Evolutionary conservation across 2,329 filamentous ascomycete genomes (phyloP), one percentile per base, ranked within the genome.

Genomic region (Calonectria pseudoturangicola): DNA sequence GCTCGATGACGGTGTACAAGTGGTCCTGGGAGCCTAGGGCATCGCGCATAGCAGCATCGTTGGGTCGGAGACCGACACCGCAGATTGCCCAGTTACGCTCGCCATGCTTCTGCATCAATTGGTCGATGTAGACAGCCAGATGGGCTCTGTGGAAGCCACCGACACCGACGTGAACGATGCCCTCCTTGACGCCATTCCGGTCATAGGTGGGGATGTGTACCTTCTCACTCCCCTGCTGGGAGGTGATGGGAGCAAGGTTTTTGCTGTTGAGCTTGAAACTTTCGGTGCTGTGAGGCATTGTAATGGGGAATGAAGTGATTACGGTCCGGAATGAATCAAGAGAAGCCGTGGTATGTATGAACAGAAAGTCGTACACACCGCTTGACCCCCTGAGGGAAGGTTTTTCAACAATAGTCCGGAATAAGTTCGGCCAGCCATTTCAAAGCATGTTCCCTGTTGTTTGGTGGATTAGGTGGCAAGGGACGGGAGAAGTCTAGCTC

Each of bases 81-180:
- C 86, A 88, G 74, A 89, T 89, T 41, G 87, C 87, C 78, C 85
- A 89, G 75, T 89, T 83, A 58, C 76, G 83, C 28, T 86, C 77
- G 15, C 81, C 83, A 70, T 87, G 85, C 70, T 88, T 83, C 80
- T 86, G 81, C 78, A 89, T 85, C 80, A 89, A 79, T 58, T 84
- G 79, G 81, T 89, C 83, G 68, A 89, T 77, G 77, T 89, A 89
- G 75, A 89, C 87, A 25, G 88, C 88, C 80, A 89, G 77, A 70
- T 89, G 88, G 27, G 88, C 87, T 75, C 88, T 83, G 84, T 89
- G 88, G 83, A 89, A 89, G 79, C 88, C 88, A 73, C 88, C 88
- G 15, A 89, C 88, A 64, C 88, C 88, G 69, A 89, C 82, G 80
- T 89, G 88, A 56, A 89, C 88, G 66, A 89, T 89, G 45, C 88